phyloP scores from a whole-genome alignment of 2,329 filamentous ascomycete species.

The Sclerotinia glacialis region DNA sequence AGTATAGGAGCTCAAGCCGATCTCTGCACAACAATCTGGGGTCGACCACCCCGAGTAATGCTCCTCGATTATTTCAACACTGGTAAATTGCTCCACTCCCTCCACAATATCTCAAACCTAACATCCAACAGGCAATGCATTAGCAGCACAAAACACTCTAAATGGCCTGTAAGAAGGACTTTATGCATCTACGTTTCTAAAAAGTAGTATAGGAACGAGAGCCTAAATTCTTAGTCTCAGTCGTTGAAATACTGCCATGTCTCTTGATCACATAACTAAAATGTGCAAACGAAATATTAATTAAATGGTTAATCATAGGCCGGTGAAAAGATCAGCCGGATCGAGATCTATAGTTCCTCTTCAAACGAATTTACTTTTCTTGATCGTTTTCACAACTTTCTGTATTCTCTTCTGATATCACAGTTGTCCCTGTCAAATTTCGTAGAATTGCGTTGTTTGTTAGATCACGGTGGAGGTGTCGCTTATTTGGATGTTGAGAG shows the following conservation, averaged over 20 bases:
- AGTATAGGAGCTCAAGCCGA: constrained; percentile 51
- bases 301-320: not conserved
- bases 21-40: constrained; percentile 47
- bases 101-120: not conserved
- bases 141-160: constrained; percentile 36
- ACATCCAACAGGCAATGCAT: constrained; percentile 33
- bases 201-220: constrained; percentile 19
- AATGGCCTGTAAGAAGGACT: constrained; percentile 28
- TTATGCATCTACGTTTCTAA: not conserved
- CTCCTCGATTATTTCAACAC: constrained; percentile 60
- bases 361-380: not conserved
- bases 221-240: constrained; percentile 22
- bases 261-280: not conserved
- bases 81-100: constrained; percentile 19
- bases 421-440: not conserved
- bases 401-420: not conserved
- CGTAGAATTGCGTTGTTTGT: not conserved
- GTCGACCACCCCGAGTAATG: constrained; percentile 51
- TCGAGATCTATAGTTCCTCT: not conserved
- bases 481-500: not conserved
- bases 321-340: not conserved
- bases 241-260: constrained; percentile 16
- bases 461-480: not conserved
- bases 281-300: not conserved
- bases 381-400: not conserved